Evolutionary conservation across 768 basidiomycete species (phyloP).

Genomic region (Rubroboletus satanas): DNA sequence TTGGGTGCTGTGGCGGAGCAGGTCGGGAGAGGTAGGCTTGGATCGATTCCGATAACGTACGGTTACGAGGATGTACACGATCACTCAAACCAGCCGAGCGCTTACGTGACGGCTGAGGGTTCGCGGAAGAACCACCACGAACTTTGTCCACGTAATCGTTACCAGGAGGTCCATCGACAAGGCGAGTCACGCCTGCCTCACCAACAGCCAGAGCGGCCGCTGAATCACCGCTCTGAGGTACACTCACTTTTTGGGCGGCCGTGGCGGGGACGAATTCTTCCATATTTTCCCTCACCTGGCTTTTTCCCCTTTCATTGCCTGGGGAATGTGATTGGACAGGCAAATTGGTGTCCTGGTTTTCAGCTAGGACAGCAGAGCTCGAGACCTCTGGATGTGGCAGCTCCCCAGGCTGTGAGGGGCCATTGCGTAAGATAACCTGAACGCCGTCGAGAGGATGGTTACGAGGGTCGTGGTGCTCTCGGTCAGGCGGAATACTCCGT

Average conservation of each 20-base stretch:
- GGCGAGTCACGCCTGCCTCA: not conserved
- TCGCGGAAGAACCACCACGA: constrained; percentile 15
- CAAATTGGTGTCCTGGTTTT: not conserved
- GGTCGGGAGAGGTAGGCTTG: constrained; percentile 41
- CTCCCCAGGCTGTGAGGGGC: not conserved
- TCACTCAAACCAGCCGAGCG: constrained; percentile 1
- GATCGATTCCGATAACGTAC: constrained; percentile 45
- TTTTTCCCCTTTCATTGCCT: constrained; percentile 10
- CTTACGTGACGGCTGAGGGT: constrained; percentile 18
- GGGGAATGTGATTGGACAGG: not conserved
- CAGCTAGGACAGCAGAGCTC: not conserved
- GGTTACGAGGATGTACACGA: constrained; percentile 33
- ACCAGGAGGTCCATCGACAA: not conserved
- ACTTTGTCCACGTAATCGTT: constrained; percentile 10
- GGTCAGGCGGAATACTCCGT: not conserved
- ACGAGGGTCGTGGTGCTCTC: not conserved
- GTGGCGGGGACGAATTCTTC: not conserved
- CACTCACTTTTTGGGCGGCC: not conserved
- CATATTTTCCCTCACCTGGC: not conserved
- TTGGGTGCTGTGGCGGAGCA: not conserved
- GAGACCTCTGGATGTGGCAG: not conserved
- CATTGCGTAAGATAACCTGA: constrained; percentile 1
- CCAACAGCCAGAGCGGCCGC: not conserved
- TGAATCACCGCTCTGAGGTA: not conserved
- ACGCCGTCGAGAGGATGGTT: not conserved